Evolutionary conservation across 768 basidiomycete genomes (phyloP).

Genomic region (Pleurotus tuoliensis): DNA sequence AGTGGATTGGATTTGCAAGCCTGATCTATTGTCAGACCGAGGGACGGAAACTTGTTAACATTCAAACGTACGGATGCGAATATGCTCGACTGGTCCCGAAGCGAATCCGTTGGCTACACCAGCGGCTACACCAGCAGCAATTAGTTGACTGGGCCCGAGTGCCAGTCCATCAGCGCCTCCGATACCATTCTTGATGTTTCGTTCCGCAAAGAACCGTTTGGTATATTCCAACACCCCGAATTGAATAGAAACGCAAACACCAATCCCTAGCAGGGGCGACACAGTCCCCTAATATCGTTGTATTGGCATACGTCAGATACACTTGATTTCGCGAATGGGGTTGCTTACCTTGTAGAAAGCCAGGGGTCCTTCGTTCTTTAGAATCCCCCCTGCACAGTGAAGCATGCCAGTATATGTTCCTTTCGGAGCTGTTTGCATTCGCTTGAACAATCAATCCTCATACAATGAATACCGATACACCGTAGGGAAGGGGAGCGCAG

Average conservation of each 20-base stretch:
- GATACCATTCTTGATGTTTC: constrained; percentile 52
- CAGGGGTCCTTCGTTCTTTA: constrained; percentile 87
- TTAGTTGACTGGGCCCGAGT: constrained; percentile 62
- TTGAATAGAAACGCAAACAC: constrained; percentile 93
- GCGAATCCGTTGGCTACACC: constrained; percentile 90
- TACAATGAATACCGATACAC: constrained; percentile 1
- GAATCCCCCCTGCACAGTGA: constrained; percentile 84
- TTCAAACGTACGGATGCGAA: constrained; percentile 78
- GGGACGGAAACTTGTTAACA: not conserved
- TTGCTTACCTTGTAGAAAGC: constrained; percentile 87
- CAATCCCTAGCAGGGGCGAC: constrained; percentile 87
- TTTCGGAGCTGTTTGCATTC: constrained; percentile 91
- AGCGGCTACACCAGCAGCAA: constrained; percentile 75
- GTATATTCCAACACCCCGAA: constrained; percentile 86
- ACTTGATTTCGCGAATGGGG: constrained; percentile 8
- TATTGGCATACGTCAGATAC: constrained; percentile 3
- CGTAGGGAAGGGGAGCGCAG: not conserved
- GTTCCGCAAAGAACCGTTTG: constrained; percentile 72
- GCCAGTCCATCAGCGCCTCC: constrained; percentile 66
- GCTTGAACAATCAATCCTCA: constrained; percentile 36
- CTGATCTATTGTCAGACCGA: constrained; percentile 33
- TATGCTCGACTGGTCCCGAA: constrained; percentile 95
- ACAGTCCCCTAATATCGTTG: constrained; percentile 66
- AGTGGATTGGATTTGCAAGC: constrained; percentile 87
- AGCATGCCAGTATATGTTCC: constrained; percentile 89